Percentiles rank a stretch among this genome's conserved stretches.
These are phyloP conservation scores for Diospyros kaki DNA, from an alignment of 148 eudicot species.

Conservation along the genomic window DNA sequence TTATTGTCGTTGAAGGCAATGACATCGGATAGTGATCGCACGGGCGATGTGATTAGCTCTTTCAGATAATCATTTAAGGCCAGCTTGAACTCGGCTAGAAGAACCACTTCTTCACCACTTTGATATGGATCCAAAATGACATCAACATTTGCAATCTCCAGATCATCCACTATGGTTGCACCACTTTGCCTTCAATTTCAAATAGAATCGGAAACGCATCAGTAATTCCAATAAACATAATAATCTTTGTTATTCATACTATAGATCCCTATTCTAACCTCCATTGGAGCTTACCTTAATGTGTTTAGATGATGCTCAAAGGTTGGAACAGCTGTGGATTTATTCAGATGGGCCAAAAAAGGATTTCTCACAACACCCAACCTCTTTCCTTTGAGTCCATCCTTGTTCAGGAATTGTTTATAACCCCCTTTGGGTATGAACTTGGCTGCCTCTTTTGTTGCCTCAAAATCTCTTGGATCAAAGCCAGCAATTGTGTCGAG, in stretches of 20 bases:
- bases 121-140: slow-evolving; percentile 13
- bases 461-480: slow-evolving; percentile 30
- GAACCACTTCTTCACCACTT: slow-evolving; percentile 25
- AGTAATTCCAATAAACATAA: neutral
- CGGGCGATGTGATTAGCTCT: slow-evolving; percentile 23
- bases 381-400: slow-evolving; percentile 45
- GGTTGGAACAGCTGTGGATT: slow-evolving; percentile 2
- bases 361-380: slow-evolving; percentile 39
- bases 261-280: neutral
- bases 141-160: slow-evolving; percentile 23
- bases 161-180: slow-evolving; percentile 32
- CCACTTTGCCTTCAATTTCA: slow-evolving; percentile 24
- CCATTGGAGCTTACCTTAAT: slow-evolving; percentile 24
- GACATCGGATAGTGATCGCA: slow-evolving; percentile 35
- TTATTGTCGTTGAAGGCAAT: slow-evolving; percentile 29
- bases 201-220: neutral
- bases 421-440: slow-evolving; percentile 43
- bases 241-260: too few relatives aligned
- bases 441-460: slow-evolving; percentile 38
- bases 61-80: slow-evolving; percentile 32
- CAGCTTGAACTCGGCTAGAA: slow-evolving; percentile 33
- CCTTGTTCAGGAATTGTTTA: slow-evolving; percentile 34
- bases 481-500: slow-evolving; percentile 38
- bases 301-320: slow-evolving; percentile 31
- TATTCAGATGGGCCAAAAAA: slow-evolving; percentile 16